A percentile compares a stretch with the other conserved stretches of the same genome.
These are phyloP conservation scores for Beauveria australis DNA, from an alignment of 2,329 filamentous ascomycete genomes.

Conservation along the genomic window DNA sequence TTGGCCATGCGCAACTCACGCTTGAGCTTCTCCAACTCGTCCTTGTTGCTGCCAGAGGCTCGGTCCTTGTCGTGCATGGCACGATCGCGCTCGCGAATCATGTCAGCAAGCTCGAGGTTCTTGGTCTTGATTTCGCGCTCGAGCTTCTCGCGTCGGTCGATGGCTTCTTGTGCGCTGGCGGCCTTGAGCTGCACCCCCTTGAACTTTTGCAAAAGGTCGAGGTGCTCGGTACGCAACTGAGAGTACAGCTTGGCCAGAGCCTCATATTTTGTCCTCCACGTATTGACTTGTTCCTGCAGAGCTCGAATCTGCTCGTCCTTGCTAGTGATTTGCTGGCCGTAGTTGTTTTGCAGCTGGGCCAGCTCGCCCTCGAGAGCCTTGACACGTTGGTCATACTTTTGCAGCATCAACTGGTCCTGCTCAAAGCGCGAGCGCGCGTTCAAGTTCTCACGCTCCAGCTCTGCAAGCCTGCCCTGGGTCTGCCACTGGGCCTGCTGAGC, in stretches of 20 bases:
- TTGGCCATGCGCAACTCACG: conserved; percentile 87
- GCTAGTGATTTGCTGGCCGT: conserved; percentile 75
- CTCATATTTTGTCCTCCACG: conserved; percentile 96
- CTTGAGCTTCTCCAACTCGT: conserved; percentile 90
- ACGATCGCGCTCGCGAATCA: conserved; percentile 94
- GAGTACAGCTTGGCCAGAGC: conserved; percentile 94
- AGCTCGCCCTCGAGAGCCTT: conserved; percentile 89
- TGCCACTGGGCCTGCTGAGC: conserved; percentile 87
- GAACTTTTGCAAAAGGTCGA: conserved; percentile 92
- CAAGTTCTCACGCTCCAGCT: conserved; percentile 90
- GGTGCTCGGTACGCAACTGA: conserved; percentile 87
- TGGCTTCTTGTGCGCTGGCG: conserved; percentile 92
- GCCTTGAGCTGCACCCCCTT: conserved; percentile 95
- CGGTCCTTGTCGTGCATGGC: conserved; percentile 91
- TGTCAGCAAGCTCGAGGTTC: conserved; percentile 95
- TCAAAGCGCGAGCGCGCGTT: conserved; percentile 93
- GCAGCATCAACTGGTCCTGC: conserved; percentile 91
- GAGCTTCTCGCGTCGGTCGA: conserved; percentile 87
- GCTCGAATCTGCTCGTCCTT: conserved; percentile 92
- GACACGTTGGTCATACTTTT: conserved; percentile 92
- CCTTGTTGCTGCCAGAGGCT: conserved; percentile 74
- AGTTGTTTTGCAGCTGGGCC: conserved; percentile 70
- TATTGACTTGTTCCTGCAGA: conserved; percentile 94
- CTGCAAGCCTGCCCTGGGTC: conserved; percentile 89
- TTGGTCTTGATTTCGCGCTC: conserved; percentile 98